A percentile compares a stretch with the other conserved stretches of the same genome.
Conservation (phyloP, 768 basidiomycete species). For the Termitomyces sp. region DNA sequence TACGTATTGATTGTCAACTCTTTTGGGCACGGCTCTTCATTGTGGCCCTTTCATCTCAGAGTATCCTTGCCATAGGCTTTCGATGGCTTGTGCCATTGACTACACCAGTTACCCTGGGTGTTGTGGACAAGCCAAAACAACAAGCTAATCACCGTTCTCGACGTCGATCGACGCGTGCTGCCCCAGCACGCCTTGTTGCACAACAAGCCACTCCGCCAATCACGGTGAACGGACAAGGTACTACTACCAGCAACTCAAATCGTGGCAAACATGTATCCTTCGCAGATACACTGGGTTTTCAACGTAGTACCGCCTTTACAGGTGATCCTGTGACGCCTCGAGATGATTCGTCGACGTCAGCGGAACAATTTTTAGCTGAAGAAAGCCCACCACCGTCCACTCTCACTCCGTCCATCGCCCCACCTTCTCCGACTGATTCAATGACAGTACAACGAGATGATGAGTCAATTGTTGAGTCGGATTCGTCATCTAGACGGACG, state of each 20-base stretch:
- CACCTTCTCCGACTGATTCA: not conserved
- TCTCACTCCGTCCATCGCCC: not conserved
- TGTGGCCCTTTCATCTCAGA: constrained; percentile 24
- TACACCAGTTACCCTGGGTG: not conserved
- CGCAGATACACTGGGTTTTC: constrained; percentile 1
- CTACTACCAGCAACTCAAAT: not conserved
- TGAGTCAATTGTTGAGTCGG: constrained; percentile 17
- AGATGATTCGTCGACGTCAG: not conserved
- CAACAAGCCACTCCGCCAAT: not conserved
- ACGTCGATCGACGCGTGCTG: constrained; percentile 7
- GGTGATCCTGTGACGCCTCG: not conserved
- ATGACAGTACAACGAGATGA: constrained; percentile 8
- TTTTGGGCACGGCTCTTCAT: not conserved
- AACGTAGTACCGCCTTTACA: not conserved
- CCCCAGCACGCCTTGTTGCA: constrained; percentile 7
- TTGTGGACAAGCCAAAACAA: not conserved
- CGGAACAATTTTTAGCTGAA: not conserved
- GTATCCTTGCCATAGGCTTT: constrained; percentile 40
- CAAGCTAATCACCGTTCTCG: constrained; percentile 3
- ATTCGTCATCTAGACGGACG: constrained; percentile 16
- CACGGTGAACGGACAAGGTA: not conserved
- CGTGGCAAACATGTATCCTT: constrained; percentile 14
- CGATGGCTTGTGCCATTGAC: constrained; percentile 33
- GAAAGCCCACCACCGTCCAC: not conserved
- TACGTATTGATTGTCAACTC: constrained; percentile 17